Base-by-base conservation (phyloP, 2,329 filamentous ascomycete species). In the Reticulascus tulasneorum region DNA sequence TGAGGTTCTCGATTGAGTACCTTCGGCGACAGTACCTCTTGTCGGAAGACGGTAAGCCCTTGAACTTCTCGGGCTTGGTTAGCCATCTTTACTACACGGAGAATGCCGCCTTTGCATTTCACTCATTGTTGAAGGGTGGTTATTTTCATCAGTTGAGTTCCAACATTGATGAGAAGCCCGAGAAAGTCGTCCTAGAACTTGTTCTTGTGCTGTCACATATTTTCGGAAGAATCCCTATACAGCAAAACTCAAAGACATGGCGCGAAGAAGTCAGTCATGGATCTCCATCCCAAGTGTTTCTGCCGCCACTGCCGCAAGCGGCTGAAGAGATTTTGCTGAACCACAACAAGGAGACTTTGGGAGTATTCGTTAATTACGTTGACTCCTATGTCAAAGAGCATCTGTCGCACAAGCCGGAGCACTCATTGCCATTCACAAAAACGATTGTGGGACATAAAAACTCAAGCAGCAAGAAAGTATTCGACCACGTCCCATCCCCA, bases 1-100 rank as follows among this genome's bases (percentile, higher is more conserved):
- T 91, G 7, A 75, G 86, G 4, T 91, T 91, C 56, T 89, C 84
- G 0, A 84, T 91, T 28, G 85, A 91, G 46, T 91, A 88, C 48
- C 68, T 91, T 1, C 73, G 84, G 15, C 69, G 82, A 23, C 81
- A 88, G 47, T 66, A 75, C 27, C 71, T 91, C 0, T 64, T 91
- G 8, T 77, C 75, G 4, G 55, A 63, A 0, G 54, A 61, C 2
- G 86, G 85, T 29, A 63, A 58, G 2, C 84, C 86, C 0, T 60
- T 89, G 10, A 86, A 90, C 53, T 87, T 90, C 52, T 76, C 85
- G 1, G 78, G 79, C 1, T 67, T 79, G 4, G 73, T 89, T 1
- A 76, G 78, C 0, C 84, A 89, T 57, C 62, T 91, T 2, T 89
- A 89, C 61, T 88, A 81, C 49, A 84, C 82, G 0, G 84, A 89